Base-by-base conservation (phyloP, 1,139 yeast genomes). In the Pichia sp. region DNA sequence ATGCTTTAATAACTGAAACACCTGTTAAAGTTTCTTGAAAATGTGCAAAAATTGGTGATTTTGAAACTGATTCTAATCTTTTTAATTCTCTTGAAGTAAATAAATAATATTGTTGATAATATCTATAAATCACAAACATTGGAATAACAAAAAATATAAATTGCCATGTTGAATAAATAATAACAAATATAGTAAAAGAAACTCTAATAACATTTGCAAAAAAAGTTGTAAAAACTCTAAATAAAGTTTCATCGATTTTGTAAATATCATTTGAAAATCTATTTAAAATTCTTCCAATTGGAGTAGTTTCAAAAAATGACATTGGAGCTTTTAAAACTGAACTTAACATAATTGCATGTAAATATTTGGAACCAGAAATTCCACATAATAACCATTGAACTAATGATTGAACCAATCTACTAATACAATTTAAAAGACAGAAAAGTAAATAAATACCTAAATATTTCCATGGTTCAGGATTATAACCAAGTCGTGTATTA, bases 271-370 rank as follows among this genome's bases (percentile, higher is more conserved):
- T 89, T 7, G 97, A 87, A 62, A 92, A 92, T 62, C 98, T 74
- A 70, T 94, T 94, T 65, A 92, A 72, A 49, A 94, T 80, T 64
- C 98, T 78, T 32, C 99, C 98, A 52, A 92, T 78, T 41, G 98
- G 99, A 0, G 97, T 92, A 0, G 97, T 89, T 66, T 94, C 98
- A 60, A 94, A 92, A 63, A 94, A 92, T 33, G 89, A 76, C 98
- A 92, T 94, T 50, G 98, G 98, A 0, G 97, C 95, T 50, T 92
- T 74, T 51, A 92, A 67, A 12, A 92, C 96, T 50, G 89, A 71
- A 31, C 66, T 64, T 5, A 95, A 80, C 97, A 92, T 90, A 28
- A 68, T 65, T 51, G 81, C 76, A 63, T 92, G 98, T 50, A 92
- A 72, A 48, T 71, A 76, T 50, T 71, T 80, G 7, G 97, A 90